Base-by-base conservation (phyloP, 148 eudicot species). In the Suaeda aralocaspica region DNA sequence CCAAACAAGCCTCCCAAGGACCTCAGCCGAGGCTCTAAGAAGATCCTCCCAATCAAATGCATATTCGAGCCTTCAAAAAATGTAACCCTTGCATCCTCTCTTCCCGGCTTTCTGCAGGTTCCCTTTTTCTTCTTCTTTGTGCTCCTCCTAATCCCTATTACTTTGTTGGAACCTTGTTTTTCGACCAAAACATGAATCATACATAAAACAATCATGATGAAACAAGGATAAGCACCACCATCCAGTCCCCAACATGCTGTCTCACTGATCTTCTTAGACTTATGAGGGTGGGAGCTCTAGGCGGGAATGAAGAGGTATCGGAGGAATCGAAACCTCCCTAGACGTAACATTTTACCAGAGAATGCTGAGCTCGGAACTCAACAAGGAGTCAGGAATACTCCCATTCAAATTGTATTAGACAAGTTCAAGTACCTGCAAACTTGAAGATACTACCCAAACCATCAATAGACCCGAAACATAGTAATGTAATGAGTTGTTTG, bases 11-110 rank as follows among this genome's bases (percentile, higher is more conserved):
- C 96, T 80, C 3, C 96, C 96, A 4, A 90, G 87, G 69, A 90
- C 89, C 84, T 88, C 92, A 2, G 96, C 96, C 6, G 96, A 90
- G 30, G 96, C 92, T 74, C 92, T 83, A 62, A 90, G 66, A 36
- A 90, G 70, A 82, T 90, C 96, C 76, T 90, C 96, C 41, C 88
- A 68, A 68, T 90, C 86, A 72, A 90, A 90, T 53, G 84, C 89
- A 76, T 69, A 28, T 68, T 80, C 13, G 80, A 72, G 2, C 86
- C 89, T 63, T 84, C 92, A 59, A 87, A 90, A 72, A 90, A 90
- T 6, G 81, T 82, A 6, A 90, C 79, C 72, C 78, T 80, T 31
- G 76, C 83, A 61, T 66, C 73, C 61, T 82, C 66, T 45, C 77
- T 18, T 82, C 82, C 69, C 55, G 79, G 59, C 69, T 77, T 67